A percentile compares a stretch with the other conserved stretches of the same genome.
Evolutionary conservation across 2,329 filamentous ascomycete species (phyloP).

Genomic region (Sporothrix sp.): DNA sequence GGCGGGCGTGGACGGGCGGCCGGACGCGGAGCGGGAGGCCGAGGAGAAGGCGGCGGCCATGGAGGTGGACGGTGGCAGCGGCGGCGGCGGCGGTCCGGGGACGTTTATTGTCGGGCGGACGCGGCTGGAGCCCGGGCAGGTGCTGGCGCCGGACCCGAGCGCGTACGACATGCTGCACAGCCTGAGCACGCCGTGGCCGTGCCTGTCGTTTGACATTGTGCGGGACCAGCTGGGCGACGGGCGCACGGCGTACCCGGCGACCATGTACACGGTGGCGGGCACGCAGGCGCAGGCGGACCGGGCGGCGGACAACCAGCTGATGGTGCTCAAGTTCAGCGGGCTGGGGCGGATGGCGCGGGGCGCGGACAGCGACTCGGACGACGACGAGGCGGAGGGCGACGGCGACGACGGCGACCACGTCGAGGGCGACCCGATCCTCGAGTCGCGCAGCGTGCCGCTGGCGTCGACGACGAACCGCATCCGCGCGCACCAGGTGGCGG

Average conservation of each 20-base stretch:
- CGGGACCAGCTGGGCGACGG: conserved; percentile 78
- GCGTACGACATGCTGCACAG: conserved; percentile 97
- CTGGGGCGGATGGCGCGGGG: conserved; percentile 64
- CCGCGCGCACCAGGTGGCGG: conserved; percentile 70
- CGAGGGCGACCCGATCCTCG: conserved; percentile 76
- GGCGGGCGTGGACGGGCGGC: conserved; percentile 84
- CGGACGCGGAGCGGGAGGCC: conserved; percentile 84
- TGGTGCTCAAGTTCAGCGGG: conserved; percentile 94
- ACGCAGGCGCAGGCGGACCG: conserved; percentile 75
- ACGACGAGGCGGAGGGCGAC: conserved; percentile 53
- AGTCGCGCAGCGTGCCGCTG: conserved; percentile 81
- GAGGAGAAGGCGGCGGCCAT: conserved; percentile 69
- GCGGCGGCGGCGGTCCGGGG: conserved; percentile 40
- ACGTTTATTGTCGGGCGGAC: conserved; percentile 94
- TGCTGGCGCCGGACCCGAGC: conserved; percentile 80
- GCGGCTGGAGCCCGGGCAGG: conserved; percentile 83
- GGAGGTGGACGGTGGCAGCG: conserved; percentile 60
- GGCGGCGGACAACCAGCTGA: conserved; percentile 79
- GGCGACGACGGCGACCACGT: conserved; percentile 67
- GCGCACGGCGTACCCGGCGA: conserved; percentile 87
- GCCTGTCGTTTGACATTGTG: conserved; percentile 89
- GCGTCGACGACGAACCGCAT: conserved; percentile 88
- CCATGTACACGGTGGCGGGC: conserved; percentile 87
- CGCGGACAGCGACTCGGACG: conserved; percentile 53
- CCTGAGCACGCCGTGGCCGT: conserved; percentile 91